These are phyloP conservation scores for Coniella vitis DNA, from an alignment of 2,329 filamentous ascomycete genomes.

Conservation along the genomic window DNA sequence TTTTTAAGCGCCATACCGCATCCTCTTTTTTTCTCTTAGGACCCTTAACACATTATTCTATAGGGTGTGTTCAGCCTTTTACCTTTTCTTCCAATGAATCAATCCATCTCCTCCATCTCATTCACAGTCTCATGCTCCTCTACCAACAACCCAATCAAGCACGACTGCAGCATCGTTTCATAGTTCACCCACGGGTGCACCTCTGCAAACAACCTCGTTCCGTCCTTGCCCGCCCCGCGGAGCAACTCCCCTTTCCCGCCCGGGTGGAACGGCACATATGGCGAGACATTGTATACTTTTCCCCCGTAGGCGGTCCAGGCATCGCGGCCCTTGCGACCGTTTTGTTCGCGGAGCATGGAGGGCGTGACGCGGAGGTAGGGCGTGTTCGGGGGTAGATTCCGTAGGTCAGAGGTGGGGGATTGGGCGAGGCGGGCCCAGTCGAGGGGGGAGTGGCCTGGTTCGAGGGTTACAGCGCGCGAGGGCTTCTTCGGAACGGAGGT, in stretches of 20 bases:
- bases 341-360: slow-evolving; percentile 68
- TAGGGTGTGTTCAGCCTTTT: not conserved
- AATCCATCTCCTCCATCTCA: slow-evolving; percentile 58
- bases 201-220: slow-evolving; percentile 57
- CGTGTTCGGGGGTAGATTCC: slow-evolving; percentile 47
- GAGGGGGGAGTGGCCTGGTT: slow-evolving; percentile 88
- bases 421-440: slow-evolving; percentile 82
- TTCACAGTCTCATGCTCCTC: slow-evolving; percentile 40
- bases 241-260: slow-evolving; percentile 73
- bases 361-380: slow-evolving; percentile 72
- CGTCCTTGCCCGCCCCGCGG: slow-evolving; percentile 54
- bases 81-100: not conserved
- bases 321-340: slow-evolving; percentile 75
- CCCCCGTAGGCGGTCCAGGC: slow-evolving; percentile 89
- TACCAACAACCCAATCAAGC: slow-evolving; percentile 57
- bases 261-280: slow-evolving; percentile 85
- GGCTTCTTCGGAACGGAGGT: slow-evolving; percentile 34
- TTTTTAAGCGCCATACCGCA: too few relatives aligned
- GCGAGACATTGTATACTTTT: slow-evolving; percentile 88
- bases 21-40: not conserved
- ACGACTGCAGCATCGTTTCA: slow-evolving; percentile 60
- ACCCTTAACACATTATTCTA: not conserved
- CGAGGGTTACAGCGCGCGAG: slow-evolving; percentile 63
- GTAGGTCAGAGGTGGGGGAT: slow-evolving; percentile 55
- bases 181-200: slow-evolving; percentile 68